Evolutionary conservation across 2,329 filamentous ascomycete species (phyloP).

Genomic region (Beauveria bassiana): DNA sequence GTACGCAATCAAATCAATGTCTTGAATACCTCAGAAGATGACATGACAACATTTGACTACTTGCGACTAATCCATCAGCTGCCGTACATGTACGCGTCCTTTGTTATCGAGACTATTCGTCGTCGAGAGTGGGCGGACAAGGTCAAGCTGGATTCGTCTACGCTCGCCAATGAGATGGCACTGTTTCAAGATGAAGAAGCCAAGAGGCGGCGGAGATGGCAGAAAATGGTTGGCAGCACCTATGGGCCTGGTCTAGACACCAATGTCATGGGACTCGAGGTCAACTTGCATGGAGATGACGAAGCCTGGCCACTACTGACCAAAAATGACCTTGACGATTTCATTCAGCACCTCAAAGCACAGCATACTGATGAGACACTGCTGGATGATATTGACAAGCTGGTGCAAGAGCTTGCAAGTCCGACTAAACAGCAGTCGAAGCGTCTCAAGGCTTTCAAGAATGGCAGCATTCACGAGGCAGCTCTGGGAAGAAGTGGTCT

Average conservation of each 20-base stretch:
- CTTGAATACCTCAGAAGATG: constrained; percentile 66
- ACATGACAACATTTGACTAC: constrained; percentile 71
- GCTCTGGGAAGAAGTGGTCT: constrained; percentile 79
- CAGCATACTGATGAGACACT: constrained; percentile 59
- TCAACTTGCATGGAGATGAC: constrained; percentile 74
- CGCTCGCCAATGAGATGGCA: constrained; percentile 86
- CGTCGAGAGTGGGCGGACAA: constrained; percentile 89
- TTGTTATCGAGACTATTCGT: constrained; percentile 76
- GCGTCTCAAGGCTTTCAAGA: constrained; percentile 88
- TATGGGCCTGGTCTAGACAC: constrained; percentile 62
- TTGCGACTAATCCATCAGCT: constrained; percentile 74
- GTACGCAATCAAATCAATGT: constrained; percentile 65
- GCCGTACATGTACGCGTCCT: constrained; percentile 83
- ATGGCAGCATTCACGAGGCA: constrained; percentile 90
- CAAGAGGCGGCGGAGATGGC: constrained; percentile 82
- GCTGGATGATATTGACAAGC: constrained; percentile 64
- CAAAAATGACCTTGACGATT: constrained; percentile 68
- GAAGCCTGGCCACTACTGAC: constrained; percentile 71
- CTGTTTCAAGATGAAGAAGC: constrained; percentile 88
- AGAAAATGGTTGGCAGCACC: constrained; percentile 72
- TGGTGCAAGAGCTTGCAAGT: constrained; percentile 69
- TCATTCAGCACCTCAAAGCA: constrained; percentile 57
- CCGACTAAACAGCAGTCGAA: constrained; percentile 83
- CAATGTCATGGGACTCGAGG: constrained; percentile 68
- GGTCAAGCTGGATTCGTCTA: constrained; percentile 78